A percentile compares a stretch with the other conserved stretches of the same genome.
Conservation (phyloP, 2,329 filamentous ascomycete genomes). For the Clonostachys solani region DNA sequence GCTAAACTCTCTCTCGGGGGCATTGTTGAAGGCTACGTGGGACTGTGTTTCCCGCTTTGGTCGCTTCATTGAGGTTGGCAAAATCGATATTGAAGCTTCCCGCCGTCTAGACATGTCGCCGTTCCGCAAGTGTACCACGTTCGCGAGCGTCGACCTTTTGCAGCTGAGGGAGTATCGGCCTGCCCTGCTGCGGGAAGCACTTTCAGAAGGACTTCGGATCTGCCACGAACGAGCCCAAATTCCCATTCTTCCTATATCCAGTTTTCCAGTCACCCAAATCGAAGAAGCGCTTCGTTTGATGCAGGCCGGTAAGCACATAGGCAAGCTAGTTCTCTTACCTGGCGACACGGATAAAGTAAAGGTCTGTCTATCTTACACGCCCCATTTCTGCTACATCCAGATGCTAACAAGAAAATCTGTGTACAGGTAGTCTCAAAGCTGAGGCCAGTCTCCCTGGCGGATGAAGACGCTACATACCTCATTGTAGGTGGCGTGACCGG, state of each 20-base stretch:
- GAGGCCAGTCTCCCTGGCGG: no score
- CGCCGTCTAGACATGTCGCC: not conserved
- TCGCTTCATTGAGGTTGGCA: conserved; percentile 31
- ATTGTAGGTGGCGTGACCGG: conserved; percentile 4
- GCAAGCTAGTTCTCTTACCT: conserved; percentile 4
- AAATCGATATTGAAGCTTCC: not conserved
- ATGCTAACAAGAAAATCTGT: no score
- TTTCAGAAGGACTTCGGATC: no score
- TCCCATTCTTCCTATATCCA: not conserved
- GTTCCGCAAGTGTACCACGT: not conserved
- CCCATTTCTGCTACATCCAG: no score
- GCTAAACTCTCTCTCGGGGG: conserved; percentile 33
- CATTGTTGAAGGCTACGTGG: conserved; percentile 15
- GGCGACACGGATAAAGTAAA: not conserved
- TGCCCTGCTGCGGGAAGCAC: no score
- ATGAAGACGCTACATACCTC: conserved; percentile 3
- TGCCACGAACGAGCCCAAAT: no score
- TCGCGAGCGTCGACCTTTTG: not conserved
- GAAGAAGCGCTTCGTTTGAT: conserved; percentile 5
- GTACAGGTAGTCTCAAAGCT: no score
- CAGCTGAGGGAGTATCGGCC: no score
- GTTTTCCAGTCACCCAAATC: conserved; percentile 1
- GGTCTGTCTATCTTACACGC: not conserved
- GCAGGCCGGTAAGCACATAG: conserved; percentile 2
- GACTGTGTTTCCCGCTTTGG: conserved; percentile 37